These are phyloP conservation scores for Trichocomaceae sp. DNA, from an alignment of 2,329 filamentous ascomycete genomes.

Conservation along the genomic window DNA sequence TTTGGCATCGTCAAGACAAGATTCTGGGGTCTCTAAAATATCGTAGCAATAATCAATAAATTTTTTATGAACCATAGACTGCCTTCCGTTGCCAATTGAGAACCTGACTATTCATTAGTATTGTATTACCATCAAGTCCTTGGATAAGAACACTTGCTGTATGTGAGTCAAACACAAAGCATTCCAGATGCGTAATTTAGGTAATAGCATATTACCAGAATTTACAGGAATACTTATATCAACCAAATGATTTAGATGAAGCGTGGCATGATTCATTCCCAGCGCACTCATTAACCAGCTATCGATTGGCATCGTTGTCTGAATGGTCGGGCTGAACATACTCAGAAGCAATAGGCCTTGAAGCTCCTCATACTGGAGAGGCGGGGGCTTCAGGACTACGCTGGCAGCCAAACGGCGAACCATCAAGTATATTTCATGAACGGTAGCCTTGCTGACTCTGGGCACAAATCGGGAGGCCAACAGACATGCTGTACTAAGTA, in stretches of 20 bases:
- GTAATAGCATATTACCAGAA: conserved; percentile 23
- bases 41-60: conserved; percentile 27
- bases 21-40: conserved; percentile 25
- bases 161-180: conserved; percentile 27
- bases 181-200: conserved; percentile 29
- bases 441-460: conserved; percentile 23
- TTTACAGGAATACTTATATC: conserved; percentile 17
- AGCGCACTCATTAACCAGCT: conserved; percentile 33
- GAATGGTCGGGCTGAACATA: conserved; percentile 26
- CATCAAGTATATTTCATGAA: conserved; percentile 26
- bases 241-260: conserved; percentile 19
- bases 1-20: conserved; percentile 25
- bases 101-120: conserved; percentile 16
- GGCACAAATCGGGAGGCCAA: conserved; percentile 23
- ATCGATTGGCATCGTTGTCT: conserved; percentile 30
- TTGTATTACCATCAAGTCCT: too few species aligned
- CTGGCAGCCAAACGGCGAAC: conserved; percentile 27
- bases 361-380: conserved; percentile 26
- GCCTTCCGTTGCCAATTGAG: conserved; percentile 27
- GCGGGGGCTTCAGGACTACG: conserved; percentile 24
- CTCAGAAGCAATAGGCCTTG: conserved; percentile 28
- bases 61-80: conserved; percentile 24
- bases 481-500: too few species aligned
- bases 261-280: conserved; percentile 29
- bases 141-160: not conserved